These are phyloP conservation scores for Dryadomyces quercivorus DNA, from an alignment of 2,329 filamentous ascomycete species.

Conservation along the genomic window DNA sequence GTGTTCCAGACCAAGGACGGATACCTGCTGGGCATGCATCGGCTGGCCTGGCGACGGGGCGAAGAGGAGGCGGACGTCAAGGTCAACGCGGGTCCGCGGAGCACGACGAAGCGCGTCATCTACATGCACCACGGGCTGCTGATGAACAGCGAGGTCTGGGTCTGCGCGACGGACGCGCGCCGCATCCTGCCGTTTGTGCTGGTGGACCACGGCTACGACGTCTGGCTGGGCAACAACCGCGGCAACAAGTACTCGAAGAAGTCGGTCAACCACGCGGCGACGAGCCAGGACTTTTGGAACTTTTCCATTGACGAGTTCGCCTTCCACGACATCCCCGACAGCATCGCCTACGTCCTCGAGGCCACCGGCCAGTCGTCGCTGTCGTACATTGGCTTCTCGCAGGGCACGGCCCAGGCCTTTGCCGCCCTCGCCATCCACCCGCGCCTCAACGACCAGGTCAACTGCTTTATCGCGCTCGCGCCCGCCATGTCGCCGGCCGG, in stretches of 20 bases:
- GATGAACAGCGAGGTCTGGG: conserved; percentile 99
- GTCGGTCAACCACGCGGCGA: conserved; percentile 63
- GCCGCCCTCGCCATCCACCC: conserved; percentile 88
- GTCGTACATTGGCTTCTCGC: conserved; percentile 94
- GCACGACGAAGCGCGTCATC: conserved; percentile 69
- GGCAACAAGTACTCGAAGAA: conserved; percentile 99
- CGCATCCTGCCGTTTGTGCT: conserved; percentile 80
- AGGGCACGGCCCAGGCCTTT: conserved; percentile 94
- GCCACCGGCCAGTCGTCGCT: conserved; percentile 73
- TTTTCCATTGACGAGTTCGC: conserved; percentile 99
- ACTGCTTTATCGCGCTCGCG: conserved; percentile 91
- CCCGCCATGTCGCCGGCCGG: conserved; percentile 95
- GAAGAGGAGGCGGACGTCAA: conserved; percentile 54
- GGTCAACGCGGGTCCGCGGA: conserved; percentile 60
- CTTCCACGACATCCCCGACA: conserved; percentile 93
- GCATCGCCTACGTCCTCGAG: conserved; percentile 79
- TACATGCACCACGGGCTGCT: conserved; percentile 93
- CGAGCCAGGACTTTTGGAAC: conserved; percentile 76
- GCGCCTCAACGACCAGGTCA: conserved; percentile 79
- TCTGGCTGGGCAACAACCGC: conserved; percentile 95
- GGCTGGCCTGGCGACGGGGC: conserved; percentile 69
- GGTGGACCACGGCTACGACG: conserved; percentile 85
- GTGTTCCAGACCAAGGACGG: conserved; percentile 91
- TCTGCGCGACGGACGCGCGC: conserved; percentile 77
- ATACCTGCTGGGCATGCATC: conserved; percentile 81